Evolutionary conservation across 768 basidiomycete species (phyloP), one percentile per base, ranked within the genome.

Genomic region (Pisolithus sp.): DNA sequence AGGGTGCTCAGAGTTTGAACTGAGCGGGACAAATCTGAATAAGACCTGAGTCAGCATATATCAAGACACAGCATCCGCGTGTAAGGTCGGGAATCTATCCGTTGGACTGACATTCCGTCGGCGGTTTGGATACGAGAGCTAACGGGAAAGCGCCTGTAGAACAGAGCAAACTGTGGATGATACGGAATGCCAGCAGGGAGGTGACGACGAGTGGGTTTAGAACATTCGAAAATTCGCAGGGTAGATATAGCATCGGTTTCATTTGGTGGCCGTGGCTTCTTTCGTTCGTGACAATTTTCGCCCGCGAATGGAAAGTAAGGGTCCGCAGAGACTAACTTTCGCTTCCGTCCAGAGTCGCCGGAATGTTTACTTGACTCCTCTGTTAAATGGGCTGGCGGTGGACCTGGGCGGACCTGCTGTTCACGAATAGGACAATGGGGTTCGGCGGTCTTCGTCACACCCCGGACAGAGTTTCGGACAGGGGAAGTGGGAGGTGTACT

Each of bases 91-190:
- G 24, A 45, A 31, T 20, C 36, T 54, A 52, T 38, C 49, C 50
- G 51, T 44, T 24, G 23, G 46, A 62, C 72, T 54, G 66, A 82
- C 80, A 60, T 61, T 36, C 61, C 60, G 34, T 71, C 69, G 17
- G 69, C 60, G 24, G 65, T 58, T 21, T 74, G 71, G 39, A 78
- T 72, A 55, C 76, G 82, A 5, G 82, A 76, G 56, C 82, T 83
- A 49, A 76, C 73, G 5, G 86, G 83, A 61, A 86, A 91, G 7
- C 81, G 78, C 50, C 84, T 70, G 63, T 91, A 91, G 55, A 87
- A 78, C 18, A 83, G 75, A 38, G 81, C 67, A 59, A 83, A 88
- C 28, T 69, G 66, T 2, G 70, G 53, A 21, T 78, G 72, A 45
- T 77, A 70, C 39, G 76, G 68, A 48, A 87, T 57, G 41, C 64